Evolutionary conservation across 2,329 filamentous ascomycete species (phyloP).

Genomic region (Davidsoniella neocaledoniae): DNA sequence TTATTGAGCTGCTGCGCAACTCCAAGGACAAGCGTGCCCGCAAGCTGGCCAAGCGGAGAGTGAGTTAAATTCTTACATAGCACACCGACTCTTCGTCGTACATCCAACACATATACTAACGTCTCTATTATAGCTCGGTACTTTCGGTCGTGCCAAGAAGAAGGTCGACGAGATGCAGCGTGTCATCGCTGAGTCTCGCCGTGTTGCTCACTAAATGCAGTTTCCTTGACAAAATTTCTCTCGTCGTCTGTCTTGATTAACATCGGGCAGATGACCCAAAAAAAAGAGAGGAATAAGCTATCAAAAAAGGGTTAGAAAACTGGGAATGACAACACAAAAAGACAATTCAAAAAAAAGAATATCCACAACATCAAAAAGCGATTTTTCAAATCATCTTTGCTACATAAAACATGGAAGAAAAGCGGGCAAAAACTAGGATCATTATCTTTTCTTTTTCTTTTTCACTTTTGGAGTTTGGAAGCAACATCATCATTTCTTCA

Average conservation of each 20-base stretch:
- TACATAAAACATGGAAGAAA: not conserved
- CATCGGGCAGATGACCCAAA: not conserved
- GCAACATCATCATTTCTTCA: too few species aligned
- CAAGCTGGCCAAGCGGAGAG: conserved; percentile 98
- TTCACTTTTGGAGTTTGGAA: not conserved
- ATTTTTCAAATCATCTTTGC: not conserved
- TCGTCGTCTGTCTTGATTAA: not conserved
- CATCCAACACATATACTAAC: conserved; percentile 15
- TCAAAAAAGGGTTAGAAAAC: conserved; percentile 8
- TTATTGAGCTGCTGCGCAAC: conserved; percentile 98
- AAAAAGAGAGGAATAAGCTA: not conserved
- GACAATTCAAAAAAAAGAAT: conserved; percentile 10
- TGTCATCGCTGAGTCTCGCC: conserved; percentile 91
- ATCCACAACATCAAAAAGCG: conserved; percentile 1
- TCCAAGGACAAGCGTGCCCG: conserved; percentile 97
- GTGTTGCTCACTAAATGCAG: conserved; percentile 37
- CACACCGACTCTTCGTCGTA: not conserved
- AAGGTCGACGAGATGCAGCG: conserved; percentile 99
- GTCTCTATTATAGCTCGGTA: conserved; percentile 55
- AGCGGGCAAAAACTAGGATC: not conserved
- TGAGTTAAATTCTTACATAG: conserved; percentile 30
- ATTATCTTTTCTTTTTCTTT: not conserved
- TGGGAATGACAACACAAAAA: conserved; percentile 12
- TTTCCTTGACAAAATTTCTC: not conserved
- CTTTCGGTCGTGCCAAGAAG: conserved; percentile 94